phyloP scores from a whole-genome alignment of 1,139 yeast species.

The Geotrichum citri-aurantii region DNA sequence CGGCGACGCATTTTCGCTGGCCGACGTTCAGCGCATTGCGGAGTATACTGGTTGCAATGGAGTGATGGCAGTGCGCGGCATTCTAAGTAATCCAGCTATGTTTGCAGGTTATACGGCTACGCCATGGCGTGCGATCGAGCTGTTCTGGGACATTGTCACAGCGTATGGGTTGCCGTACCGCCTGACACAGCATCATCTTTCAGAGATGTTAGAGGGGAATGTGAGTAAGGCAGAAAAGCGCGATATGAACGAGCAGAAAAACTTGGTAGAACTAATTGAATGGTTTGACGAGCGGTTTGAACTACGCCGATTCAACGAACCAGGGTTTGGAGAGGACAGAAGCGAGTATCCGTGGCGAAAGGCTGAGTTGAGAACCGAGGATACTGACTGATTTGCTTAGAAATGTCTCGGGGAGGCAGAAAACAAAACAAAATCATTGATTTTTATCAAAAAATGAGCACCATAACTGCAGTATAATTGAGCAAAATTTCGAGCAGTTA shows the following conservation, averaged over 20 bases:
- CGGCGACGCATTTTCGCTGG: conserved; percentile 77
- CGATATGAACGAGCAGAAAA: conserved; percentile 57
- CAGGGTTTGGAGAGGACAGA: conserved; percentile 56
- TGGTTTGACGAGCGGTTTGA: conserved; percentile 73
- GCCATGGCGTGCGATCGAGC: conserved; percentile 89
- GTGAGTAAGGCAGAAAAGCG: conserved; percentile 51
- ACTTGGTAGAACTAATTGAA: conserved; percentile 61
- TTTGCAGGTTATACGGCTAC: conserved; percentile 56
- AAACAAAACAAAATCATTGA: no score
- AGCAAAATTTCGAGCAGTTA: no score
- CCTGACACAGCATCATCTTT: conserved; percentile 77
- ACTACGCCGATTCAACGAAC: conserved; percentile 59
- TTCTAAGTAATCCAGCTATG: conserved; percentile 77
- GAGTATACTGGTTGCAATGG: conserved; percentile 76
- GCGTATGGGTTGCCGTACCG: conserved; percentile 81
- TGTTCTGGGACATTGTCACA: conserved; percentile 70
- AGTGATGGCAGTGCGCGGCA: conserved; percentile 92
- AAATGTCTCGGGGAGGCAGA: not conserved
- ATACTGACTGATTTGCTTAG: not conserved
- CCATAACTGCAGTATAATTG: no score
- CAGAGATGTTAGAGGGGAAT: conserved; percentile 70
- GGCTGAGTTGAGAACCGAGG: not conserved
- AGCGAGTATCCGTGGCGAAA: conserved; percentile 49
- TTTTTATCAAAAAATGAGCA: no score
- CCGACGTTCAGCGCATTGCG: conserved; percentile 58